Conservation (phyloP, 495 filamentous ascomycete genomes). For the Cercophora sp. region DNA sequence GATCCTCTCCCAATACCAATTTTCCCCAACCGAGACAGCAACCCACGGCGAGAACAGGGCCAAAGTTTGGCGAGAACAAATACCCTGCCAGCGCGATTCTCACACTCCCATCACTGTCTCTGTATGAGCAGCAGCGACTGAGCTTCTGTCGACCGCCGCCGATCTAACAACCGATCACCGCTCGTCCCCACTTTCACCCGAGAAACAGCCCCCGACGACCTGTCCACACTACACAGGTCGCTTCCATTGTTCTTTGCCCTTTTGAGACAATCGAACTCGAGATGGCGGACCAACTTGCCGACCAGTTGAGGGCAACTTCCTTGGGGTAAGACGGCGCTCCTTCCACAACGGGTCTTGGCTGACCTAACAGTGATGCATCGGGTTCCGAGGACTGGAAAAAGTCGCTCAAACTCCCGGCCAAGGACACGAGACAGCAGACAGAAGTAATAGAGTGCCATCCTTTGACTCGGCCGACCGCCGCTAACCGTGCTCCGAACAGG, state of each 20-base stretch:
- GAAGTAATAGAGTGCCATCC: slow-evolving; percentile 57
- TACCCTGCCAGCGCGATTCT: too few relatives aligned
- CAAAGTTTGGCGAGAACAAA: too few relatives aligned
- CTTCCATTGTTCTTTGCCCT: too few relatives aligned
- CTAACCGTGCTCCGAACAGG: slow-evolving; percentile 50
- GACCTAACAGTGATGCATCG: slow-evolving; percentile 42
- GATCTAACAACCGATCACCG: not conserved
- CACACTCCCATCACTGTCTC: too few relatives aligned
- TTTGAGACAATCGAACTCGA: too few relatives aligned
- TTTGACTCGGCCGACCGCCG: not conserved
- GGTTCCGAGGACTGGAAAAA: slow-evolving; percentile 72
- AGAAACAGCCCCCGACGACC: too few relatives aligned
- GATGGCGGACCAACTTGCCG: slow-evolving; percentile 55
- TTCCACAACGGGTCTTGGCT: slow-evolving; percentile 16
- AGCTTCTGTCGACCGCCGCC: not conserved
- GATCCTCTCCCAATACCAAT: too few relatives aligned
- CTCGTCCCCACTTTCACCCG: not conserved
- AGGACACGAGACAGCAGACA: slow-evolving; percentile 86
- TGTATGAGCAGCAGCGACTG: too few relatives aligned
- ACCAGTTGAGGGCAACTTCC: slow-evolving; percentile 67
- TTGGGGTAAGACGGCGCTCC: slow-evolving; percentile 53
- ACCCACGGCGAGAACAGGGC: too few relatives aligned
- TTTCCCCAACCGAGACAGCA: too few relatives aligned
- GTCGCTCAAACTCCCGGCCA: slow-evolving; percentile 69
- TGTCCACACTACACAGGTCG: too few relatives aligned